Evolutionary conservation across 1,284 basidiomycete genomes (phyloP), one percentile per base, ranked within the genome.

Genomic region (Anthracocystis setariae): DNA sequence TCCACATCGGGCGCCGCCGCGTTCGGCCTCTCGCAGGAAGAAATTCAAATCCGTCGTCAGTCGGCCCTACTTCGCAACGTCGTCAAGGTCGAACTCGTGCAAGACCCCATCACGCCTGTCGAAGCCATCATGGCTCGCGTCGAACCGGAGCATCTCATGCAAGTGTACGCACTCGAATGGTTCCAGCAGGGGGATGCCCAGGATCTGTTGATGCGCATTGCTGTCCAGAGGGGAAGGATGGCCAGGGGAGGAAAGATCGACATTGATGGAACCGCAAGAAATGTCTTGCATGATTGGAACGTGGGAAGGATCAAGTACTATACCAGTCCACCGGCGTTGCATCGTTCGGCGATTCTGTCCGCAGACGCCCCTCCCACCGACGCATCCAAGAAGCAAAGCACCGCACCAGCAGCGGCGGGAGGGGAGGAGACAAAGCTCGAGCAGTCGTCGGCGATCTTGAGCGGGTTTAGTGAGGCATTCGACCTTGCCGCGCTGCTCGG

Each of bases 281-380:
- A 90, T 15, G 87, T 98, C n/a, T 84, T 98, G 4, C 88, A 87
- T 46, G 95, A 98, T 82, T 98, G 95, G 94, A 98, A 98, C 80
- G 89, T 92, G 69, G 93, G 97, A 78, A 94, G 93, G 80, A 97
- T 98, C 24, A 90, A 91, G 0, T 98, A 93, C 84, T 91, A 87
- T 84, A 92, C 92, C 1, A 83, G 86, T 1, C 92, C 94, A 2
- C 94, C 95, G 0, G 50, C 60, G 4, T 21, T 73, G 46, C 70
- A 73, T 53, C 51, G 60, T 3, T 64, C 60, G 12, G 70, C 70
- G 18, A 54, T 73, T 24, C 45, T 73, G 7, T 46, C 69, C 2
- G 32, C 37, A 1, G 20, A 59, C 12, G 17, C 21, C 13, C 3
- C 49, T 23, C 23, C 33, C 7, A 15, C 17, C 17, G 54, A 54